These are phyloP conservation scores for Lagerstroemia speciosa DNA, from an alignment of 345 rosid species.

Conservation along the genomic window DNA sequence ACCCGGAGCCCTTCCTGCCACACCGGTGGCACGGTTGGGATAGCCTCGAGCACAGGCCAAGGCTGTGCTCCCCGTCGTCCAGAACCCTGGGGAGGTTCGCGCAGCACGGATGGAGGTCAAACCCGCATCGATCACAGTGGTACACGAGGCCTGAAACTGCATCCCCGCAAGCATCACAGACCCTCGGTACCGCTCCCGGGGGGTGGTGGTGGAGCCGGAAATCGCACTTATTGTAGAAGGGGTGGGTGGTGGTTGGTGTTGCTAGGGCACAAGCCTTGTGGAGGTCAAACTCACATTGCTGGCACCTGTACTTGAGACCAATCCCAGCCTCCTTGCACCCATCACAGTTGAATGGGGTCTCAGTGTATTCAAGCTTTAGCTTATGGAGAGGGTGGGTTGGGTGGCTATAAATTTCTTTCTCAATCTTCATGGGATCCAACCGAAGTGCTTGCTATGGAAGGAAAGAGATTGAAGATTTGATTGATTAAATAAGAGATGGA, in stretches of 20 bases:
- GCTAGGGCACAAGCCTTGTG: constrained; percentile 33
- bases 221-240: constrained; percentile 27
- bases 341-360: constrained; percentile 35
- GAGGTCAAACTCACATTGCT: constrained; percentile 26
- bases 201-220: constrained; percentile 20
- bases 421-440: constrained; percentile 24
- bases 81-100: constrained; percentile 29
- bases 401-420: constrained; percentile 31
- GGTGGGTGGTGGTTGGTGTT: constrained; percentile 19
- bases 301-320: constrained; percentile 31
- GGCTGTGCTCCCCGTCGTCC: constrained; percentile 20
- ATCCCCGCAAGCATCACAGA: constrained; percentile 26
- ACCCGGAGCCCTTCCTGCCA: constrained; percentile 24
- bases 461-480: not conserved
- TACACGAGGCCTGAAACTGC: constrained; percentile 29
- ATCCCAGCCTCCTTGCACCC: constrained; percentile 45
- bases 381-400: constrained; percentile 32
- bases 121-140: constrained; percentile 30
- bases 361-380: constrained; percentile 30
- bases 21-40: constrained; percentile 25
- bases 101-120: constrained; percentile 44
- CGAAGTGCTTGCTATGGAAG: not conserved
- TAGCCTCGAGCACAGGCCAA: constrained; percentile 18
- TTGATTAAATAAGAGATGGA: not conserved
- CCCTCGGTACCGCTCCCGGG: constrained; percentile 15